Base-by-base conservation (phyloP, 2,329 filamentous ascomycete genomes). In the Fusarium hostae region DNA sequence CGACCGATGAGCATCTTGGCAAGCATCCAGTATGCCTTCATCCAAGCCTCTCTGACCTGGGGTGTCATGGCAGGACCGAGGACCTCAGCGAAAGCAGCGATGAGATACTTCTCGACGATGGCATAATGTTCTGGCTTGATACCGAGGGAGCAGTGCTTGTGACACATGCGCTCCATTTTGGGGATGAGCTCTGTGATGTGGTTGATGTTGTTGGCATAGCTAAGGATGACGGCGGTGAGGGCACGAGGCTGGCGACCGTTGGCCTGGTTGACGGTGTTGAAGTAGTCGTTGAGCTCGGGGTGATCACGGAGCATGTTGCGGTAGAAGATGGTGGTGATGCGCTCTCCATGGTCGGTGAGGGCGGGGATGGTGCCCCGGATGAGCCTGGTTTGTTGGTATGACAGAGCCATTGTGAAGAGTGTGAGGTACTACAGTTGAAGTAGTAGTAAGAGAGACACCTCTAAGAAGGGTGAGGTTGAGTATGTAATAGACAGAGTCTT, bases 261-360 rank as follows among this genome's bases (percentile, higher is more conserved):
- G 66, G 77, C 76, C 72, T 80, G 79, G 73, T 81, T 81, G 64
- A 77, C 79, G 2, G 72, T 75, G 72, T 94, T 94, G 86, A 94
- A 94, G 80, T 91, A 84, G 79, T 90, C 87, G 75, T 90, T 88
- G 35, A 94, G 86, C 47, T 89, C 86, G 0, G 91, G 91, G 66
- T 93, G 85, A 41, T 89, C 88, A 15, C 78, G 78, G 28, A 94
- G 83, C 84, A 94, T 88, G 77, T 88, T 90, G 68, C 85, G 84
- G 84, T 95, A 94, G 83, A 95, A 94, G 71, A 87, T 85, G n/a
- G 85, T 85, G 9, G 91, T 91, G 79, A 94, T 92, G 68, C 86
- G 84, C 70, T 87, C 86, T 77, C 92, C 92, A 77, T 94, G 89
- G 68, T 90, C 85, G 26, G 86, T 86, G 6, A 94, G 86, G 37